Evolutionary conservation across 1,139 yeast genomes (phyloP), one percentile per base, ranked within the genome.

Genomic region (Suhomyces choctaworum): DNA sequence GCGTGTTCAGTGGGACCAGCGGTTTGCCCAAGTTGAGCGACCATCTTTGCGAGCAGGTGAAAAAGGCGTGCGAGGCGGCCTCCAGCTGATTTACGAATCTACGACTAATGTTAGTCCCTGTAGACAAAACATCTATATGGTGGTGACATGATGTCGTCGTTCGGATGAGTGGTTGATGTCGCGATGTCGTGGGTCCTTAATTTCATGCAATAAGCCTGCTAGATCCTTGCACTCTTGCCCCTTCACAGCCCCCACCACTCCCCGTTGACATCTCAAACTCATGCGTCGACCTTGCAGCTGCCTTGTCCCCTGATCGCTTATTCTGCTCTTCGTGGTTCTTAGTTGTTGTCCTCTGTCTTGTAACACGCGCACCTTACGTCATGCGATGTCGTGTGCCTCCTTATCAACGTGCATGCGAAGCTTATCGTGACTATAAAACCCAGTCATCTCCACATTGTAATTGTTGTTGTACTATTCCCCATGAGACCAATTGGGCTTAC

Each of bases 11-110:
- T 29, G 68, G 69, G 0, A 57, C 63, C 7, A 68, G 73, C 31
- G 92, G 92, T 1, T 64, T 81, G 34, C 57, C 78, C 25, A 68
- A 63, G 37, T 64, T 84, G 36, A 76, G 82, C 35, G 89, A 83
- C 28, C 63, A 58, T 45, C 49, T 84, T 48, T 56, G 66, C 29
- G 76, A 73, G 27, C 59, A 65, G 40, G 48, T 82, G 32, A 51
- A 56, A 35, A 44, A 55, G 29, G 56, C 50, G 25, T 37, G 41
- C 25, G 35, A n/a, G n/a, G n/a, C n/a, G n/a, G n/a, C n/a, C n/a
- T n/a, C n/a, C n/a, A n/a, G n/a, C n/a, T n/a, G n/a, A n/a, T n/a
- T n/a, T n/a, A n/a, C n/a, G n/a, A n/a, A n/a, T n/a, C n/a, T n/a
- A n/a, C n/a, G n/a, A n/a, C n/a, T n/a, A n/a, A n/a, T n/a, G n/a